Evolutionary conservation across 1,284 basidiomycete species (phyloP).

Genomic region (Porogramme epimiltina): DNA sequence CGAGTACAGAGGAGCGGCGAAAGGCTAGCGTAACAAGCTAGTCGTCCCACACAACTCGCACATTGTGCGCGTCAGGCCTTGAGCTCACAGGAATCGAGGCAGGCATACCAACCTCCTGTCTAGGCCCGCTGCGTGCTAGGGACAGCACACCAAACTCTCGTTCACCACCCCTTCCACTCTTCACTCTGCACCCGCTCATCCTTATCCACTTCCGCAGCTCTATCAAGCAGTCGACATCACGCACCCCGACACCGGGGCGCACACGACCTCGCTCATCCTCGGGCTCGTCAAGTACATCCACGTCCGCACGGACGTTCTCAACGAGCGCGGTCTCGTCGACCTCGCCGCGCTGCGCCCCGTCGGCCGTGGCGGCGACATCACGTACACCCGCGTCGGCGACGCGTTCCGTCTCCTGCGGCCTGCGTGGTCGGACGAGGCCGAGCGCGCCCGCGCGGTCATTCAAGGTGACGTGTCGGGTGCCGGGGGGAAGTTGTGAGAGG

Average conservation of each 20-base stretch:
- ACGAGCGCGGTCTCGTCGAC: conserved; percentile 52
- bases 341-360: conserved; percentile 60
- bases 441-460: conserved; percentile 19
- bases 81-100: too few relatives aligned
- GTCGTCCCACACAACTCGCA: too few relatives aligned
- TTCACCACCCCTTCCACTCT: not conserved
- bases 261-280: conserved; percentile 60
- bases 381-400: conserved; percentile 55
- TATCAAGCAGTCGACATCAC: conserved; percentile 59
- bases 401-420: conserved; percentile 60
- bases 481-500: too few relatives aligned
- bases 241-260: conserved; percentile 39
- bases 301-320: conserved; percentile 55
- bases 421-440: conserved; percentile 47
- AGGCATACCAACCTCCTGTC: too few relatives aligned
- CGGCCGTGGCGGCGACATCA: conserved; percentile 64
- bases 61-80: too few relatives aligned
- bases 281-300: conserved; percentile 69
- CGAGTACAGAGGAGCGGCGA: too few relatives aligned
- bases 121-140: too few relatives aligned
- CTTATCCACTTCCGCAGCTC: conserved; percentile 36
- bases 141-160: not conserved
- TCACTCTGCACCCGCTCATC: not conserved
- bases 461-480: conserved; percentile 3
- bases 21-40: too few relatives aligned